Evolutionary conservation across 2,329 filamentous ascomycete species (phyloP), one percentile per base, ranked within the genome.

Genomic region (Nemania bipapillata): DNA sequence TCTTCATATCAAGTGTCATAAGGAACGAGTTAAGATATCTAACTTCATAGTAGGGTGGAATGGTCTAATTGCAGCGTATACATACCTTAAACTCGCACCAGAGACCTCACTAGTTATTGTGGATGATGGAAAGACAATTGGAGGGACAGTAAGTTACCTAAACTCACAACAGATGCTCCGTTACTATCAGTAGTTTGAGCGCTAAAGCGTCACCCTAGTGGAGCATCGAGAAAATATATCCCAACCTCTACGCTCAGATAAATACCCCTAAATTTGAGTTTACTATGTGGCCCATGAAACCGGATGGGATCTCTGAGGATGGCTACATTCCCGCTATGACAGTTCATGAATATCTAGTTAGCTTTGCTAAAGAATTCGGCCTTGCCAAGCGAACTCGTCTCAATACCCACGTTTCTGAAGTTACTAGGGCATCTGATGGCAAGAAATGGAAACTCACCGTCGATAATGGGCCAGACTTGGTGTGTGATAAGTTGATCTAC

Each of bases 191-290:
- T n/a, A n/a, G n/a, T n/a, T n/a, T n/a, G n/a, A n/a, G n/a, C n/a
- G n/a, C n/a, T n/a, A n/a, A n/a, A n/a, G n/a, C n/a, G n/a, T n/a
- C n/a, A n/a, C n/a, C n/a, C n/a, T n/a, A n/a, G n/a, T 78, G 76
- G 76, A 70, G 65, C 35, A 58, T 42, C 0, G 76, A 77, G 53
- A 76, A 67, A 66, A 71, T 78, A 20, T 78, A 78, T 40, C 76
- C 76, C 1, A 76, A 42, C 35, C 70, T 78, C 6, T 75, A 63
- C n/a, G 80, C 80, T 4, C 78, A 81, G 70, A 75, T 80, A 61
- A 76, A 73, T 26, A 69, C 73, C 65, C 75, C 75, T 1, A 70
- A 76, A 2, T 81, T 81, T 68, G 74, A 82, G 42, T 81, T 80
- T 70, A 74, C 76, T 3, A 75, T 72, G 70, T 76, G 71, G 22